Evolutionary conservation across 2,329 filamentous ascomycete species (phyloP).

Genomic region (Cladosporium austrohemisphaericum): DNA sequence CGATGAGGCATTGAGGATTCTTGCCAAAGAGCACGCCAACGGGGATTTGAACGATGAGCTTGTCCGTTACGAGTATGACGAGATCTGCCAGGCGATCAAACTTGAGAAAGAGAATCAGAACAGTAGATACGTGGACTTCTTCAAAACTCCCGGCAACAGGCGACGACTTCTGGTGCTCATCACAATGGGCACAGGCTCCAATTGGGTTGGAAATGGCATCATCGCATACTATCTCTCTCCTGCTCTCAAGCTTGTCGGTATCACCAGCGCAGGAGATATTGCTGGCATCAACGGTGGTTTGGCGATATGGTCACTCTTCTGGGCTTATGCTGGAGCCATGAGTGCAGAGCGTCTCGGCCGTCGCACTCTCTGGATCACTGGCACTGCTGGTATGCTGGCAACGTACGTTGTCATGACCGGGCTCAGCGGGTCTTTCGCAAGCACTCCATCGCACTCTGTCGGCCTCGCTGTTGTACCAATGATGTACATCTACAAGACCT

Average conservation of each 20-base stretch:
- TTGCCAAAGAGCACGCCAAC: slow-evolving; percentile 62
- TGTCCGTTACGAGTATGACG: slow-evolving; percentile 62
- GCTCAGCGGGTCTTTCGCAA: slow-evolving; percentile 3
- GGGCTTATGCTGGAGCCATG: not conserved
- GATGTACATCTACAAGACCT: slow-evolving; percentile 14
- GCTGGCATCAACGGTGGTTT: slow-evolving; percentile 40
- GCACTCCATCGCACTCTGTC: not conserved
- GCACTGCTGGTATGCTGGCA: slow-evolving; percentile 5
- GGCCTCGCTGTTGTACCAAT: slow-evolving; percentile 12
- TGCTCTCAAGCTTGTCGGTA: slow-evolving; percentile 22
- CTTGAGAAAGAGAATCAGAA: slow-evolving; percentile 13
- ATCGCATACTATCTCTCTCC: slow-evolving; percentile 38
- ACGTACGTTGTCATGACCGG: not conserved
- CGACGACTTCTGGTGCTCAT: slow-evolving; percentile 10
- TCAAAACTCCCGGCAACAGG: slow-evolving; percentile 15
- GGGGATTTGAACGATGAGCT: slow-evolving; percentile 56
- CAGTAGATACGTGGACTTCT: slow-evolving; percentile 8
- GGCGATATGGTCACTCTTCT: slow-evolving; percentile 16
- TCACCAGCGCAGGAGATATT: not conserved
- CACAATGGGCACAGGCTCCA: slow-evolving; percentile 17
- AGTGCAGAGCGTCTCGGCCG: slow-evolving; percentile 2
- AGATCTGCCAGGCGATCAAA: slow-evolving; percentile 44
- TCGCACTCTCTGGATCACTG: slow-evolving; percentile 7
- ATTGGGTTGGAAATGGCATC: slow-evolving; percentile 31
- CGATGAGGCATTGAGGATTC: slow-evolving; percentile 56